phyloP scores from a whole-genome alignment of 805 yeast genomes.

The Candida mattraensis region DNA sequence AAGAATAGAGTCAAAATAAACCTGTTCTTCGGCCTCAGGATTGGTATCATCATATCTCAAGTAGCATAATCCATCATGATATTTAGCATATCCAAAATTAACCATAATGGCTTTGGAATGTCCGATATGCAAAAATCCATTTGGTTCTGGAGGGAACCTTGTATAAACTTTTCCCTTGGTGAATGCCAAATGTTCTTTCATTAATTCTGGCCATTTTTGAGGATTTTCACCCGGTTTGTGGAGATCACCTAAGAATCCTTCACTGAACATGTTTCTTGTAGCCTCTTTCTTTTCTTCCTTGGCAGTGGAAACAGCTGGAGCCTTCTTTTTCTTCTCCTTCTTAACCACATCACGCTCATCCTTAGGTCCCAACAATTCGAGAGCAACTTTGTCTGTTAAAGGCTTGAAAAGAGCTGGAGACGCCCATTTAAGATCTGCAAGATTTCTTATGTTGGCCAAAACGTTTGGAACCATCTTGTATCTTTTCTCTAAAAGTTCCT shows the following conservation, averaged over 20 bases:
- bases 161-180: conserved; percentile 86
- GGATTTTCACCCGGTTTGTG: conserved; percentile 96
- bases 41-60: conserved; percentile 96
- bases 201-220: conserved; percentile 82
- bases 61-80: conserved; percentile 82
- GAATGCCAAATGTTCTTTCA: conserved; percentile 73
- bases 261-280: conserved; percentile 79
- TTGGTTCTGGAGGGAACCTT: conserved; percentile 98
- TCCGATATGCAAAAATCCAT: conserved; percentile 96
- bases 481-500: conserved; percentile 65
- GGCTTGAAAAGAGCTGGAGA: conserved; percentile 85
- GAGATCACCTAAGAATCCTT: conserved; percentile 93
- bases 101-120: conserved; percentile 98
- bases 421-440: conserved; percentile 88
- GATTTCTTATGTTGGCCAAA: conserved; percentile 71
- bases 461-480: conserved; percentile 77
- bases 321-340: conserved; percentile 68
- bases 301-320: conserved; percentile 21
- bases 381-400: conserved; percentile 73
- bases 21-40: conserved; percentile 98
- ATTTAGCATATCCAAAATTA: conserved; percentile 95
- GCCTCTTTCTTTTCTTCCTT: conserved; percentile 27
- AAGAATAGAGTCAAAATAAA: conserved; percentile 78
- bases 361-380: conserved; percentile 82
- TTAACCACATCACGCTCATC: conserved; percentile 89